phyloP scores from a whole-genome alignment of 306 rosid species.

The Canavalia ensiformis region DNA sequence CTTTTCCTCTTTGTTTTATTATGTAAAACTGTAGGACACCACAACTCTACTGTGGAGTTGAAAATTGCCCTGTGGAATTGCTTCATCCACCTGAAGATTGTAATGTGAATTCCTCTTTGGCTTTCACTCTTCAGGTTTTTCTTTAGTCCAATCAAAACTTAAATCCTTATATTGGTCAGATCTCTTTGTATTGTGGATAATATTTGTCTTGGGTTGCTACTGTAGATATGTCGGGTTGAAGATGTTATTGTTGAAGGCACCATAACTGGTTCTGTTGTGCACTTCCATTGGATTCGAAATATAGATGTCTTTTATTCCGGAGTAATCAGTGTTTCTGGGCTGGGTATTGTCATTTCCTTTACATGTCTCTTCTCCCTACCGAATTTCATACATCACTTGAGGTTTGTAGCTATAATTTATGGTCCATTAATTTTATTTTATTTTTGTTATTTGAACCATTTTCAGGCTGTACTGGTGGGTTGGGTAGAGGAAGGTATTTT shows the following conservation, averaged over 20 bases:
- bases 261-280: conserved; percentile 88
- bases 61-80: conserved; percentile 84
- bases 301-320: conserved; percentile 70
- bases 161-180: conserved; percentile 53
- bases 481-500: conserved; percentile 76
- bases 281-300: conserved; percentile 87
- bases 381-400: conserved; percentile 34
- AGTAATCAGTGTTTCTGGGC: conserved; percentile 80
- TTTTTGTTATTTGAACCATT: conserved; percentile 43
- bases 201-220: conserved; percentile 54
- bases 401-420: conserved; percentile 18
- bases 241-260: conserved; percentile 77
- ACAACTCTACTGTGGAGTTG: conserved; percentile 72
- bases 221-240: conserved; percentile 96
- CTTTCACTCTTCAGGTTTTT: conserved; percentile 97
- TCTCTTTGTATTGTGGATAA: conserved; percentile 39
- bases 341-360: conserved; percentile 67
- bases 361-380: conserved; percentile 23
- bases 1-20: conserved; percentile 18
- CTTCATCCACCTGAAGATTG: conserved; percentile 98
- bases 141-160: conserved; percentile 52
- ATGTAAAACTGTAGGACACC: conserved; percentile 65
- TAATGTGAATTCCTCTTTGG: conserved; percentile 90
- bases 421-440: conserved; percentile 40
- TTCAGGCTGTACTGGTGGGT: conserved; percentile 89